Evolutionary conservation across 371 early-diverging fungal genomes (phyloP), one percentile per base, ranked within the genome.

Genomic region (Mucor indicus): DNA sequence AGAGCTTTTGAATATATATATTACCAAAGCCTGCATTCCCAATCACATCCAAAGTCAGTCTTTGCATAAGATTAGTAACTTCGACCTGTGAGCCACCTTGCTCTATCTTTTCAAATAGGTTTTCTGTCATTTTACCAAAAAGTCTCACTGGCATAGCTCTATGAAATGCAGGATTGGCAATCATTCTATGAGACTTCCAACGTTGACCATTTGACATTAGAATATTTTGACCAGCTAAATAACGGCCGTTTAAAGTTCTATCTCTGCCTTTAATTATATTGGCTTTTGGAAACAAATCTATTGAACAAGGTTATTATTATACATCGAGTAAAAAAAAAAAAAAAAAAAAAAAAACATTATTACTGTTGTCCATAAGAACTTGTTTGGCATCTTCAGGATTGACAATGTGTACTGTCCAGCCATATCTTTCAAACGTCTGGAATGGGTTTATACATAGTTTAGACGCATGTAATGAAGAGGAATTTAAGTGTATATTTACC

Each of bases 141-240:
- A 63, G 16, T 10, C 54, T 43, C 3, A 70, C 55, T 22, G 68
- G 70, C 55, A 66, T 58, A 1, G 64, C 35, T 20, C 68, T 60
- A 50, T 64, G 65, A 38, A 74, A 74, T 2, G 66, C 69, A n/a
- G 72, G 72, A 21, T 73, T 77, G 9, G 62, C 43, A 4, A 54
- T 30, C 22, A 46, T 60, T 33, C 55, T 22, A 31, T 60, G 60
- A 0, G 30, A 10, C 31, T 51, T 61, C 61, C 61, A 61, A 6
- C 7, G 11, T 11, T 36, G 7, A 8, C 61, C 61, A 31, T 52
- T 56, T 9, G 44, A 10, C 4, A 19, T 0, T 4, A 29, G 29
- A 8, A 61, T 32, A 31, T 48, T 61, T 8, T 44, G 43, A 24
- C 44, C 37, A 38, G 43, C 44, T 1, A 48, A 0, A 23, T 48